Percentiles rank a stretch among this genome's conserved stretches.
phyloP scores from a whole-genome alignment of 176 grass and related monocot genomes.

The Lolium rigidum region DNA sequence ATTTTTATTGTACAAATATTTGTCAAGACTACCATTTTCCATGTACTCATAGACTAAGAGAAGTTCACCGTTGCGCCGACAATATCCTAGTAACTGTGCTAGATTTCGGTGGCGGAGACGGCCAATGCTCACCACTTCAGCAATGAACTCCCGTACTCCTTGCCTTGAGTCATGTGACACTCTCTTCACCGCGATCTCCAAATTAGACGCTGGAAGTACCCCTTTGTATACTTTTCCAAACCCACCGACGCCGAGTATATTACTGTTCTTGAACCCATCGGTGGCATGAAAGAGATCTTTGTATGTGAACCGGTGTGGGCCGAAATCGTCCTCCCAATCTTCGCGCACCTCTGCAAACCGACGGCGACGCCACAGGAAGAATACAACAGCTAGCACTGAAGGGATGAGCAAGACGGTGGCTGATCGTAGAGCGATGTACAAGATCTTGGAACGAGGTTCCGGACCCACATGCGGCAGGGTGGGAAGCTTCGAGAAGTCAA shows the following conservation, averaged over 20 bases:
- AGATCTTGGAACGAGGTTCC: slow-evolving; percentile 27
- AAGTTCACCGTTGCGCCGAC: slow-evolving; percentile 36
- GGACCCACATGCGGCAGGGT: slow-evolving; percentile 19
- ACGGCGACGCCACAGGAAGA: neutral
- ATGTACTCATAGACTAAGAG: slow-evolving; percentile 40
- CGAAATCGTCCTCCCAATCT: slow-evolving; percentile 53
- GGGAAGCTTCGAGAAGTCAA: slow-evolving; percentile 38
- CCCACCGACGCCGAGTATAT: slow-evolving; percentile 40
- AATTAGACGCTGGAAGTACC: neutral
- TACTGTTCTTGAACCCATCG: slow-evolving; percentile 38
- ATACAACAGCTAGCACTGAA: neutral
- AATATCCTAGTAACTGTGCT: slow-evolving; percentile 28
- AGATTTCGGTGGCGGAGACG: slow-evolving; percentile 37
- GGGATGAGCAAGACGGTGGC: slow-evolving; percentile 27
- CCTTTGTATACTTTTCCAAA: slow-evolving; percentile 50
- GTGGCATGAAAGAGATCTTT: slow-evolving; percentile 51
- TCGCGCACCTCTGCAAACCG: slow-evolving; percentile 46
- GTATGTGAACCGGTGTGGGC: slow-evolving; percentile 51
- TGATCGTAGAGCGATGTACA: slow-evolving; percentile 14
- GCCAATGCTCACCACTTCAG: slow-evolving; percentile 43
- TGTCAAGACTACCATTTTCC: slow-evolving; percentile 39
- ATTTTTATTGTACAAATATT: neutral
- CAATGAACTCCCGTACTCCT: slow-evolving; percentile 41
- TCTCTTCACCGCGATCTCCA: slow-evolving; percentile 42
- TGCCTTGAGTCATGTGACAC: slow-evolving; percentile 35